Base-by-base conservation (phyloP, 805 yeast species). In the Priceomyces fermenticarens region DNA sequence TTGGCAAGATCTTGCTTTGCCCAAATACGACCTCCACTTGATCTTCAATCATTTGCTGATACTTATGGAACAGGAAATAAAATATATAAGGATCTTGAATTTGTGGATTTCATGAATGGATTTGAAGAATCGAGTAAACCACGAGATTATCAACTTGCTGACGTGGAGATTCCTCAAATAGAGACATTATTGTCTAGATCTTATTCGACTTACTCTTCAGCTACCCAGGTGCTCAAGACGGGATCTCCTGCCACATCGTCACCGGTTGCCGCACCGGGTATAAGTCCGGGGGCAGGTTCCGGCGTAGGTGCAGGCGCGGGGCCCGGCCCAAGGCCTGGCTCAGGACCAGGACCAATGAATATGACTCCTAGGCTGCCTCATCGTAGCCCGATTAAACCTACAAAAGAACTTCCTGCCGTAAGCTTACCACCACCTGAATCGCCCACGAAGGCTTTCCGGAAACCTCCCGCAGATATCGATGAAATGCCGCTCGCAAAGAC, bases 1-100 rank as follows among this genome's bases (percentile, higher is more conserved):
- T 70, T 70, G 39, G 75, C 89, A 10, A 74, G 96, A 41, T 57
- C 79, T 6, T 60, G 78, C 2, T 70, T 88, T 39, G 96, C 89
- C 44, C 73, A 76, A 38, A 82, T 89, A 49, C 83, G 80, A 13
- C 78, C 86, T 6, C 65, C 65, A 2, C 65, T 64, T 13, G 96
- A 88, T 47, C 65, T 85, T 14, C 65, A 67, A 23, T 58, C 62
- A 2, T 86, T 80, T 58, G 75, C 79, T 10, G 60, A 67, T 5
- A 65, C 65, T 27, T 70, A 71, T 47, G 84, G 82, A 4, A 85
- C 95, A 0, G 95, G 95, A 0, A 65, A 75, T 44, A 72, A 73
- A 43, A 77, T 83, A 29, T 70, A 70, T 41, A 70, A 74, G 5
- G 78, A 85, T 1, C 81, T 87, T 1, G 70, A 65, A 45, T 87